Percentiles rank a stretch among this genome's conserved stretches.
These are phyloP conservation scores for Microbotryomycetes sp. DNA, from an alignment of 1,284 basidiomycete species.

Conservation along the genomic window DNA sequence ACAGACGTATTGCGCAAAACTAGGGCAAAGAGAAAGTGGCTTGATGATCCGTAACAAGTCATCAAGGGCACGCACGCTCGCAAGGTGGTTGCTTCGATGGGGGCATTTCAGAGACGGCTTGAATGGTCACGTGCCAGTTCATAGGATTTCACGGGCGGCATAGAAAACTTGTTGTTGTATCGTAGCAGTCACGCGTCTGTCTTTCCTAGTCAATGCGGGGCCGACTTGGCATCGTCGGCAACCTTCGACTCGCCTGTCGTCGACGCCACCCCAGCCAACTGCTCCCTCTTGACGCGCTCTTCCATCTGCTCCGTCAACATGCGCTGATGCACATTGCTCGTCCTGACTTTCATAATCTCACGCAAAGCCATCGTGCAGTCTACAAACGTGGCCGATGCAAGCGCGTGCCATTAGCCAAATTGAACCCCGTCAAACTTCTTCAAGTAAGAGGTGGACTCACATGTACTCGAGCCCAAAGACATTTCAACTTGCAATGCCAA, in stretches of 20 bases:
- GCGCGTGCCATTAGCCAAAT: too few species aligned
- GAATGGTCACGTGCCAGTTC: not conserved
- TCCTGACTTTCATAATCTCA: constrained; percentile 62
- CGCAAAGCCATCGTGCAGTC: constrained; percentile 86
- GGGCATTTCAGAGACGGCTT: not conserved
- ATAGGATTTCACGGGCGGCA: not conserved
- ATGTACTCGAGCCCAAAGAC: constrained; percentile 74
- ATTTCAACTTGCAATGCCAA: constrained; percentile 73
- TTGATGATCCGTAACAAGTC: not conserved
- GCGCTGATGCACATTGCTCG: constrained; percentile 77
- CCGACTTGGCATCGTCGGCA: too few species aligned
- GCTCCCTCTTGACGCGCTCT: constrained; percentile 48
- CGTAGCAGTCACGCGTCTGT: not conserved
- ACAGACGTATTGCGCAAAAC: not conserved
- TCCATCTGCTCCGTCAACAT: constrained; percentile 68
- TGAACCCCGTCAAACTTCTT: not conserved
- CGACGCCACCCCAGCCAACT: not conserved
- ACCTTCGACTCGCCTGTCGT: not conserved
- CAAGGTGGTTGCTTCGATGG: not conserved
- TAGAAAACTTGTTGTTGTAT: not conserved
- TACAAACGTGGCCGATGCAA: not conserved
- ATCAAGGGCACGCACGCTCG: not conserved
- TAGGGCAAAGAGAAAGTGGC: not conserved
- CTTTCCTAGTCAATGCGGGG: too few species aligned
- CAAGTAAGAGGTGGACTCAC: too few species aligned